Conservation (phyloP, 1,284 basidiomycete species). For the Cryptococcus deneoformans region DNA sequence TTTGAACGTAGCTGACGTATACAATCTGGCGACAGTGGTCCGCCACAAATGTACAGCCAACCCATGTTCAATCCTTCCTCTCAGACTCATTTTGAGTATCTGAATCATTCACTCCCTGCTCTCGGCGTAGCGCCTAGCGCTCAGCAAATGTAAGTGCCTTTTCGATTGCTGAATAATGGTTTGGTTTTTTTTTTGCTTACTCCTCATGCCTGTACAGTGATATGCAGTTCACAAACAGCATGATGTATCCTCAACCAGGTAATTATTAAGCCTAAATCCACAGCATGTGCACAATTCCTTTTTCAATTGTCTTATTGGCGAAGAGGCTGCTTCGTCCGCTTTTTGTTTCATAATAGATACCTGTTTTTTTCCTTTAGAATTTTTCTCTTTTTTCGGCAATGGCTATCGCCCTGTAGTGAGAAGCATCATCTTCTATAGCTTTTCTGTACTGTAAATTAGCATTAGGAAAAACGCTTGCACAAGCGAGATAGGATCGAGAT, state of each 20-base stretch:
- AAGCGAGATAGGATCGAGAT: conserved; percentile 83
- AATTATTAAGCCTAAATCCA: background rate
- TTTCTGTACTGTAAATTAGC: background rate
- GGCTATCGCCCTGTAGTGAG: background rate
- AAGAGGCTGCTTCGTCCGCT: too few species aligned
- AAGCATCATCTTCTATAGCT: background rate
- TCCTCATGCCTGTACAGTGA: background rate
- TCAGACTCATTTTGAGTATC: background rate
- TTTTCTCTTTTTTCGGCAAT: background rate
- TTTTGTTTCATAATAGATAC: background rate
- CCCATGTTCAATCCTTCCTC: background rate
- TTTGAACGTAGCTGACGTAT: background rate
- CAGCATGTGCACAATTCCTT: background rate
- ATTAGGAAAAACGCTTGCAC: conserved; percentile 32
- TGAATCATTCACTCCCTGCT: background rate
- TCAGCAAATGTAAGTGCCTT: background rate
- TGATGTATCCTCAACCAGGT: conserved; percentile 11
- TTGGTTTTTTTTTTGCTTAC: background rate
- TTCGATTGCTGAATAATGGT: background rate
- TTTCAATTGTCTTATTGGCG: background rate
- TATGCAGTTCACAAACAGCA: conserved; percentile 1
- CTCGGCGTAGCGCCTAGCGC: background rate
- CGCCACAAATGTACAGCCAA: background rate
- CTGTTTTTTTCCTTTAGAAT: background rate
- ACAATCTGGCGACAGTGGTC: background rate